These are phyloP conservation scores for Lentinula sp. DNA, from an alignment of 768 basidiomycete genomes.

Conservation along the genomic window DNA sequence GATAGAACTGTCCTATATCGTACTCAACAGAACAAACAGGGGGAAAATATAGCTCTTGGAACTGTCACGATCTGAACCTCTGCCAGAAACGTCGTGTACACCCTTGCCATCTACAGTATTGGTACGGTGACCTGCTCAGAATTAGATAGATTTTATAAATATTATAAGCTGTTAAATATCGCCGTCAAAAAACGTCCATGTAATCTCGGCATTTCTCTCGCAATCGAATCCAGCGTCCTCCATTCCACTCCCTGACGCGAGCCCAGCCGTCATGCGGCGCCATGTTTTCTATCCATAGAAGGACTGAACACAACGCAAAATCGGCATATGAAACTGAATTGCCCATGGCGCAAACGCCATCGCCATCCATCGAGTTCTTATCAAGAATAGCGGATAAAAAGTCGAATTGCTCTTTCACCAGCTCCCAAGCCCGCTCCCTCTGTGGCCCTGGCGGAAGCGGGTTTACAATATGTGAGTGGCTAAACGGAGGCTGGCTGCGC, in stretches of 20 bases:
- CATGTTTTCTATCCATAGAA: slow-evolving; percentile 45
- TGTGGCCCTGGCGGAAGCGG: slow-evolving; percentile 18
- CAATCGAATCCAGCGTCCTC: slow-evolving; percentile 41
- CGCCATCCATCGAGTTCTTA: slow-evolving; percentile 37
- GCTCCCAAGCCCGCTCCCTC: slow-evolving; percentile 40
- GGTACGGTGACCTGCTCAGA: no score
- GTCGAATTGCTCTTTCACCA: slow-evolving; percentile 39
- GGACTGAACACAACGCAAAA: slow-evolving; percentile 43
- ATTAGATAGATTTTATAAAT: no score
- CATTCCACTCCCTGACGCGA: slow-evolving; percentile 41
- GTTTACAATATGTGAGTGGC: slow-evolving; percentile 2
- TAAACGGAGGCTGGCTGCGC: slow-evolving; percentile 48
- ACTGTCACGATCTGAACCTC: no score
- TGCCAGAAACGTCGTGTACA: no score
- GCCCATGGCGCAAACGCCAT: slow-evolving; percentile 42
- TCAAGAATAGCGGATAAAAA: slow-evolving; percentile 38
- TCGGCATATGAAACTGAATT: slow-evolving; percentile 46
- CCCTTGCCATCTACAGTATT: no score
- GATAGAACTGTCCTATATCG: no score
- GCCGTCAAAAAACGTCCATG: slow-evolving; percentile 43
- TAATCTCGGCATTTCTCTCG: slow-evolving; percentile 36
- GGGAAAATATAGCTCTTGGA: no score
- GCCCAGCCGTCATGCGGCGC: slow-evolving; percentile 48
- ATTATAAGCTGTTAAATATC: no score
- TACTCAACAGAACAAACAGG: no score